Conservation (phyloP, 805 yeast species). For the Allodekkera sacchari region DNA sequence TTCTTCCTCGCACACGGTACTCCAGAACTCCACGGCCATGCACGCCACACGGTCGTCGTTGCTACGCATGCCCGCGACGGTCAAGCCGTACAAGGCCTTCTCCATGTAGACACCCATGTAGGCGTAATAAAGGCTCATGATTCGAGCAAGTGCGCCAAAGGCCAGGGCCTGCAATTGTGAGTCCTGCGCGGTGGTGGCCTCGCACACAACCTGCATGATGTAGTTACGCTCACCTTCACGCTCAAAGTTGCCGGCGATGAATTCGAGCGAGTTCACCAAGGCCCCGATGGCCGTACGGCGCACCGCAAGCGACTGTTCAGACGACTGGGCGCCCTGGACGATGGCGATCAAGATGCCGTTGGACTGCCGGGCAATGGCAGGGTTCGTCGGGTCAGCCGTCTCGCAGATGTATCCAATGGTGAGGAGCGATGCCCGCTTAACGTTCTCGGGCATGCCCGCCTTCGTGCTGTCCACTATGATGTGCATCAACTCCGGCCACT, state of each 20-base stretch:
- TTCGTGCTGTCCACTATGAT: constrained; percentile 81
- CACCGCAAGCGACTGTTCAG: constrained; percentile 67
- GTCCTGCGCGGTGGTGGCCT: constrained; percentile 89
- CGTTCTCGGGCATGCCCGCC: constrained; percentile 64
- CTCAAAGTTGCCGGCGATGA: constrained; percentile 81
- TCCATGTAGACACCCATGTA: constrained; percentile 96
- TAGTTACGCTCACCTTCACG: constrained; percentile 93
- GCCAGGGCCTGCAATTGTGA: constrained; percentile 86
- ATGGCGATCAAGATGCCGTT: constrained; percentile 92
- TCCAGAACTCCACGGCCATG: constrained; percentile 99
- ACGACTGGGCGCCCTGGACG: constrained; percentile 88
- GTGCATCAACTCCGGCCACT: constrained; percentile 84
- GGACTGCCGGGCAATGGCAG: constrained; percentile 72
- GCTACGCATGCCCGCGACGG: constrained; percentile 87
- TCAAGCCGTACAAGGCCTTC: constrained; percentile 84
- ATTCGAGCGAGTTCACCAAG: constrained; percentile 81
- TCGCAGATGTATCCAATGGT: constrained; percentile 96
- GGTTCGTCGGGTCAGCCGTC: constrained; percentile 75
- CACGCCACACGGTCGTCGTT: constrained; percentile 80
- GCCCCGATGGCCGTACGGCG: constrained; percentile 90
- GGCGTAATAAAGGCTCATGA: constrained; percentile 81
- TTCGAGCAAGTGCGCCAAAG: constrained; percentile 88
- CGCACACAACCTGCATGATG: constrained; percentile 98
- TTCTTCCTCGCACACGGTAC: constrained; percentile 98
- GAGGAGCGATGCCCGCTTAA: constrained; percentile 79